These are phyloP conservation scores for Annulohypoxylon truncatum DNA, from an alignment of 2,329 filamentous ascomycete genomes.

Conservation along the genomic window DNA sequence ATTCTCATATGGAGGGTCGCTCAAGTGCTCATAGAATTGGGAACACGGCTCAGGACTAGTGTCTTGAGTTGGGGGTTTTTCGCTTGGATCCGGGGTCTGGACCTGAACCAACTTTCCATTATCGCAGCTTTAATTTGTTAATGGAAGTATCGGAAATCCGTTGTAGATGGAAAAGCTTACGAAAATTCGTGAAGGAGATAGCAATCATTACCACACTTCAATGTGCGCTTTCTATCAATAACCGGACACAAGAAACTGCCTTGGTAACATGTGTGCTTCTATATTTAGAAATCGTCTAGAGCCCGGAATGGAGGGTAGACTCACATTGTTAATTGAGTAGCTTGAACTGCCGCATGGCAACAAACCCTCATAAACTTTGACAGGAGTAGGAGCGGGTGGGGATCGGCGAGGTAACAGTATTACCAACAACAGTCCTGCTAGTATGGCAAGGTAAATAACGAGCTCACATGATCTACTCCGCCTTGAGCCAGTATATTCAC, in stretches of 20 bases:
- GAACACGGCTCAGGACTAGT: conserved; percentile 24
- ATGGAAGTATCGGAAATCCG: background rate
- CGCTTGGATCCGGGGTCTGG: background rate
- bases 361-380: conserved; percentile 30
- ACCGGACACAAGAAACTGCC: conserved; percentile 48
- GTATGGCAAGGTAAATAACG: conserved; percentile 22
- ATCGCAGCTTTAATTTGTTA: conserved; percentile 25
- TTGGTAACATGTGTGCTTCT: conserved; percentile 45
- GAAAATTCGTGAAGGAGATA: conserved; percentile 45
- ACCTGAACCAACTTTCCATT: conserved; percentile 23
- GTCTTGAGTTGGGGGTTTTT: conserved; percentile 9
- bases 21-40: conserved; percentile 54
- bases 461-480: conserved; percentile 21
- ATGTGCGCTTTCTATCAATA: conserved; percentile 42
- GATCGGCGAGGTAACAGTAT: conserved; percentile 27
- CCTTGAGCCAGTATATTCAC: background rate
- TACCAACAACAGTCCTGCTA: conserved; percentile 36
- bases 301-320: background rate
- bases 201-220: conserved; percentile 46
- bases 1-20: conserved; percentile 70
- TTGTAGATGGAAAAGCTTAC: conserved; percentile 29
- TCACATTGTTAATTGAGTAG: conserved; percentile 42
- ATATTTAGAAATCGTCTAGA: conserved; percentile 1
- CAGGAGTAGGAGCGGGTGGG: background rate
- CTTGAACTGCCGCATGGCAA: conserved; percentile 41